phyloP scores from a whole-genome alignment of 768 basidiomycete genomes.

The Erythrobasidium yunnanense region DNA sequence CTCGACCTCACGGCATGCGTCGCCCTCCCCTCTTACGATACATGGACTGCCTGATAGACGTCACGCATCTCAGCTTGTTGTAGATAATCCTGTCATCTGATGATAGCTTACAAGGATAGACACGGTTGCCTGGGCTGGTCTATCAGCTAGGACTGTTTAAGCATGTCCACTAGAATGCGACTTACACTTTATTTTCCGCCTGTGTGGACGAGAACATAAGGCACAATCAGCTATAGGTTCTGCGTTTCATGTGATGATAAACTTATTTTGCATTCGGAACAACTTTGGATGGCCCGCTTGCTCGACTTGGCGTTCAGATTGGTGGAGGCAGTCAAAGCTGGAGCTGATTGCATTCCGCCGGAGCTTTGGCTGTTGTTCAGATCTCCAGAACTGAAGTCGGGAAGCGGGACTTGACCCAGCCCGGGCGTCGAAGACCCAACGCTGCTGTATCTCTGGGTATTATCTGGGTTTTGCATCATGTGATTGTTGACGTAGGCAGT shows the following conservation, averaged over 20 bases:
- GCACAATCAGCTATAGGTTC: too few relatives aligned
- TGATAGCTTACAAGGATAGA: slow-evolving; percentile 18
- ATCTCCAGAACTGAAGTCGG: neutral
- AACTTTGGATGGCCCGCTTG: slow-evolving; percentile 14
- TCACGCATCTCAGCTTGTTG: too few relatives aligned
- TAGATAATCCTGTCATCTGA: too few relatives aligned
- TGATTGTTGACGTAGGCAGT: too few relatives aligned
- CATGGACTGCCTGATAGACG: slow-evolving; percentile 22
- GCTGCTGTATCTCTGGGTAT: too few relatives aligned
- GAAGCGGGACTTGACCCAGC: too few relatives aligned
- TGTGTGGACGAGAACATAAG: too few relatives aligned
- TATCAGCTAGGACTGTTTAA: neutral
- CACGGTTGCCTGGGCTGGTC: slow-evolving; percentile 9
- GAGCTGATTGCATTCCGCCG: neutral
- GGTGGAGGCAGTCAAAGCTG: neutral
- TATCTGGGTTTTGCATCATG: too few relatives aligned
- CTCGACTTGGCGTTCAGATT: neutral
- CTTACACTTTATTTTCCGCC: slow-evolving; percentile 22
- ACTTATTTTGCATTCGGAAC: slow-evolving; percentile 17
- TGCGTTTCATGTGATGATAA: neutral
- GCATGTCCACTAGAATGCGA: neutral
- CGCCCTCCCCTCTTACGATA: slow-evolving; percentile 6
- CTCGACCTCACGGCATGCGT: slow-evolving; percentile 18
- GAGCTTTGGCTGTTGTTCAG: neutral
- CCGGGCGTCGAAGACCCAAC: too few relatives aligned